A percentile compares a stretch with the other conserved stretches of the same genome.
phyloP scores from a whole-genome alignment of 163 green algal species.

The Scenedesmus sp. region DNA sequence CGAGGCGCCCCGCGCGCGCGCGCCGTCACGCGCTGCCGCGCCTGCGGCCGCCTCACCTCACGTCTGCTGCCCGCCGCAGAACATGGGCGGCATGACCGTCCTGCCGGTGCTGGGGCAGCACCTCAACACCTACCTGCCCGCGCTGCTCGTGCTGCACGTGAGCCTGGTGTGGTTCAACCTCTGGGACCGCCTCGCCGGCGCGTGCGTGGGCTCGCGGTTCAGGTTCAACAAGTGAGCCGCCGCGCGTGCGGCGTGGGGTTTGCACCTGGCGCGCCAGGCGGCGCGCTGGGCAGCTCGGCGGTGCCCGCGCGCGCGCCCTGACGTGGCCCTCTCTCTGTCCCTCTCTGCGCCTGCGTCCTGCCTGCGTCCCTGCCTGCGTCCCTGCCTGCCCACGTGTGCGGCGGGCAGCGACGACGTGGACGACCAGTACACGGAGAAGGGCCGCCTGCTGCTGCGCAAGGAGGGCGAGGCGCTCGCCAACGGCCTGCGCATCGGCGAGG shows the following conservation, averaged over 20 bases:
- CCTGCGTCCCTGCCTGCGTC: neutral
- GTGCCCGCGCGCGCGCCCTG: no score
- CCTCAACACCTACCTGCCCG: conserved; percentile 65
- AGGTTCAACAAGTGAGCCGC: conserved; percentile 49
- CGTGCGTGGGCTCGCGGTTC: conserved; percentile 51
- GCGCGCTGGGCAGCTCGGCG: no score
- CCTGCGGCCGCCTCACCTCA: neutral
- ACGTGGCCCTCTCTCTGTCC: neutral
- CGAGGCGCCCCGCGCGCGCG: no score
- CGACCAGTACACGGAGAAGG: conserved; percentile 46
- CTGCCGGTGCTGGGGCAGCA: conserved; percentile 57
- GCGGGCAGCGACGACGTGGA: conserved; percentile 44
- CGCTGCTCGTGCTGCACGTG: conserved; percentile 65
- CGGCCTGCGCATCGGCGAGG: conserved; percentile 40
- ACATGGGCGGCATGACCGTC: conserved; percentile 65
- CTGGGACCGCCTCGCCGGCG: conserved; percentile 53
- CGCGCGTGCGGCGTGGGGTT: no score
- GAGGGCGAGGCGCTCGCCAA: conserved; percentile 37
- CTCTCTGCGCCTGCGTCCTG: neutral
- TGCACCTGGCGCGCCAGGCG: no score
- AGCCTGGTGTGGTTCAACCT: conserved; percentile 55
- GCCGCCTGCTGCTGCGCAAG: conserved; percentile 19
- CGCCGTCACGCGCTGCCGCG: neutral
- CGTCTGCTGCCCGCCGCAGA: conserved; percentile 22
- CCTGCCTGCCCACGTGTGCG: neutral